Evolutionary conservation across 441 rosid species (phyloP).

Genomic region (Aquilaria agallochum): DNA sequence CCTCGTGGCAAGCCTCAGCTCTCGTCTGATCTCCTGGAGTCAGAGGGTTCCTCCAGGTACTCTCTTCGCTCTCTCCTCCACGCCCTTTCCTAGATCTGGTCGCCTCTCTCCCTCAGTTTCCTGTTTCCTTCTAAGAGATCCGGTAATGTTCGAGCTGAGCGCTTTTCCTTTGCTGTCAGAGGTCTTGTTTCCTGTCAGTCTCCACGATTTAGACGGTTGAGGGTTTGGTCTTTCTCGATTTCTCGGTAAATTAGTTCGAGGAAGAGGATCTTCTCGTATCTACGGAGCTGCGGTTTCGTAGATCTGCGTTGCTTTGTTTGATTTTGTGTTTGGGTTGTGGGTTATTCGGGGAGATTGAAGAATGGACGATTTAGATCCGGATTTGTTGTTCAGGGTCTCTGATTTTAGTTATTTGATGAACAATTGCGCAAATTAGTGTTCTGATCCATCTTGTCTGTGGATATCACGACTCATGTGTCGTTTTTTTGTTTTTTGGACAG

Average conservation of each 20-base stretch:
- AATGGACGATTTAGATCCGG: too few relatives aligned
- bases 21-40: conserved; percentile 13
- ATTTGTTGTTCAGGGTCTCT: too few relatives aligned
- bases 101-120: not conserved
- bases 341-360: too few relatives aligned
- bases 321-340: too few relatives aligned
- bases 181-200: not conserved
- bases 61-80: not conserved
- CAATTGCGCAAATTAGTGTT: not conserved
- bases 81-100: not conserved
- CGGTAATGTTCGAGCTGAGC: conserved; percentile 5
- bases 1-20: conserved; percentile 25
- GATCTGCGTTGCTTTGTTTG: too few relatives aligned
- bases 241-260: too few relatives aligned
- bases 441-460: not conserved
- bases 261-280: too few relatives aligned
- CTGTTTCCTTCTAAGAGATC: conserved; percentile 16
- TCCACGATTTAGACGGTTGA: not conserved
- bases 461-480: not conserved
- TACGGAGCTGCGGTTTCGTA: too few relatives aligned
- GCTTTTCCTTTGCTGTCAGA: not conserved
- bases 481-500: conserved; percentile 20
- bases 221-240: too few relatives aligned
- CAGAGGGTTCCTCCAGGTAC: conserved; percentile 25
- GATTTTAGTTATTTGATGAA: too few relatives aligned